Evolutionary conservation across 2,329 filamentous ascomycete species (phyloP).

Genomic region (Claviceps sp.): DNA sequence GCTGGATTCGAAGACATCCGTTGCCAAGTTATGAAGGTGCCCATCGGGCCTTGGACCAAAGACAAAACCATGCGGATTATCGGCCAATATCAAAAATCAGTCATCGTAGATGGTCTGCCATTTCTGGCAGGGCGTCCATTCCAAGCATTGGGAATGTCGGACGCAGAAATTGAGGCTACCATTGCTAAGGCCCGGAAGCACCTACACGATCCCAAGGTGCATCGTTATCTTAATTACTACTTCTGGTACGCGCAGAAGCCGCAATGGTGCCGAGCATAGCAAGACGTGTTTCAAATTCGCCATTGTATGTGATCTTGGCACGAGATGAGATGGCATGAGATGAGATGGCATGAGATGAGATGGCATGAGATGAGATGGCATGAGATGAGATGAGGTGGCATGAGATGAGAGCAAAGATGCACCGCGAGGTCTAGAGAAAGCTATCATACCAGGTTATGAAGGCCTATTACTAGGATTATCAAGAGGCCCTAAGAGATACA

Average conservation of each 20-base stretch:
- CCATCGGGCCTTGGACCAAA: slow-evolving; percentile 23
- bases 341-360: no score
- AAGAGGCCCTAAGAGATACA: no score
- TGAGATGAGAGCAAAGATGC: no score
- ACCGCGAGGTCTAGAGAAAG: no score
- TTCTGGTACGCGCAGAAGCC: slow-evolving; percentile 25
- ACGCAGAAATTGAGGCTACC: slow-evolving; percentile 16
- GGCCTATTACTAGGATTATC: no score
- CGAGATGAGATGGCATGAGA: no score
- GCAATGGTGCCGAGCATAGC: no score
- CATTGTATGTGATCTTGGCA: no score
- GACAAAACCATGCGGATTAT: slow-evolving; percentile 21
- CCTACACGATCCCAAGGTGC: slow-evolving; percentile 15
- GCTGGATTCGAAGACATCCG: slow-evolving; percentile 13
- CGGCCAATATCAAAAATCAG: slow-evolving; percentile 25
- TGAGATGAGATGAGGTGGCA: no score
- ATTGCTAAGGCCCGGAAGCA: slow-evolving; percentile 14
- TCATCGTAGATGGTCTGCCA: slow-evolving; percentile 21
- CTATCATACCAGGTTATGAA: no score
- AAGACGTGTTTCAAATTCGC: no score
- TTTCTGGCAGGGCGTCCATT: slow-evolving; percentile 22
- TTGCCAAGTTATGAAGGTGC: slow-evolving; percentile 23
- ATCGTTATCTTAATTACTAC: slow-evolving; percentile 23
- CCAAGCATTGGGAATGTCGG: slow-evolving; percentile 15
- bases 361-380: no score